phyloP scores from a whole-genome alignment of 2,329 filamentous ascomycete species.

The Aspergillus nomiae region DNA sequence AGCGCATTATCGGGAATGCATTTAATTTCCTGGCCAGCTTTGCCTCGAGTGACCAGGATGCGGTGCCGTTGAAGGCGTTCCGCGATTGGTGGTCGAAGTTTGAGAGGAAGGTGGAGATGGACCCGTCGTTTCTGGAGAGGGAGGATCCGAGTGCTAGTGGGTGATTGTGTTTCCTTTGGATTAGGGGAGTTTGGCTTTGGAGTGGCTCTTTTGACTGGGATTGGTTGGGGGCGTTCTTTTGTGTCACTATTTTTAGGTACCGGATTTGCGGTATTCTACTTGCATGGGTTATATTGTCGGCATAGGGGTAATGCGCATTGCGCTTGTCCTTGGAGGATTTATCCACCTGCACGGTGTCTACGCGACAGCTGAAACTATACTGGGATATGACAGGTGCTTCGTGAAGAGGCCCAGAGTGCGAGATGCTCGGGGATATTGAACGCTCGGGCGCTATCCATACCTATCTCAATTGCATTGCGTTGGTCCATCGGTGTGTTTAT shows the following conservation, averaged over 20 bases:
- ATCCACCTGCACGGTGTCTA: too few relatives aligned
- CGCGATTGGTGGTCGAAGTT: slow-evolving; percentile 99
- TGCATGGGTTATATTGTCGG: not conserved
- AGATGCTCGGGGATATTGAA: too few relatives aligned
- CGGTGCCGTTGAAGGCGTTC: slow-evolving; percentile 84
- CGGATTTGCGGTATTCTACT: not conserved
- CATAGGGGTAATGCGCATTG: too few relatives aligned
- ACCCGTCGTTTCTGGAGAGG: slow-evolving; percentile 86
- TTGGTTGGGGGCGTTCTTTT: not conserved
- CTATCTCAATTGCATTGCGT: not conserved
- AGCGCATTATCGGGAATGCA: slow-evolving; percentile 93
- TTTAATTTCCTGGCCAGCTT: slow-evolving; percentile 96
- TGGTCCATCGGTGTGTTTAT: not conserved
- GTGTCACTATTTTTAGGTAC: not conserved
- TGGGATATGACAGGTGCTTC: too few relatives aligned
- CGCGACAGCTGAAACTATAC: too few relatives aligned
- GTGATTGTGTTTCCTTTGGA: slow-evolving; percentile 2
- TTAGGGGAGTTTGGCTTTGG: not conserved
- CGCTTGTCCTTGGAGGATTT: too few relatives aligned
- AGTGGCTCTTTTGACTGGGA: not conserved
- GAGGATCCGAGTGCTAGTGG: slow-evolving; percentile 50
- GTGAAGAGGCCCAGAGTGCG: too few relatives aligned
- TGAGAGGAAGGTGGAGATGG: slow-evolving; percentile 78
- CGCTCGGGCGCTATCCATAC: too few relatives aligned
- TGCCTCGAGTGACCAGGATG: slow-evolving; percentile 71